Conservation (phyloP, 179 eudicot genomes). For the Actinidia arguta region DNA sequence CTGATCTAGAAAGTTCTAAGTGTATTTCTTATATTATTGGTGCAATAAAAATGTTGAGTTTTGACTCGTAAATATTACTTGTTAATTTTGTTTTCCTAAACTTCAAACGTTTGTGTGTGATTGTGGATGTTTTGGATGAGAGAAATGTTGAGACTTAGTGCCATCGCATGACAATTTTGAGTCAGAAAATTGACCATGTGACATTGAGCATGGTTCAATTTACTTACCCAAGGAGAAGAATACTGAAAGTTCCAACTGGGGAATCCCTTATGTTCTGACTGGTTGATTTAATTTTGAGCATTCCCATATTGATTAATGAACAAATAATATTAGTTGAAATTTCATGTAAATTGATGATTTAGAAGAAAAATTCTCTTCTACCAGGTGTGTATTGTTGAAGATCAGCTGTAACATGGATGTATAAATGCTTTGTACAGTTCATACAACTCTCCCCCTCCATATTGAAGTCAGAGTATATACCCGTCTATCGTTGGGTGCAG, state of each 20-base stretch:
- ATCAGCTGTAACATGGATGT: background rate
- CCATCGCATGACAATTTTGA: no score
- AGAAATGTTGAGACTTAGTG: no score
- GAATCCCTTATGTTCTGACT: background rate
- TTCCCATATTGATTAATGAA: no score
- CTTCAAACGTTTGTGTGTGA: no score
- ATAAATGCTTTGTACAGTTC: conserved; percentile 44
- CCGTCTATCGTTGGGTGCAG: conserved; percentile 83
- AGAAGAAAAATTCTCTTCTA: background rate
- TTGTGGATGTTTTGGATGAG: no score
- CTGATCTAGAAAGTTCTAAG: no score
- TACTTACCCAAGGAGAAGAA: background rate
- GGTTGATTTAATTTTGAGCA: background rate
- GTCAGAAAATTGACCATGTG: no score
- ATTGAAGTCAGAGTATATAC: conserved; percentile 64
- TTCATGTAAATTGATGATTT: background rate
- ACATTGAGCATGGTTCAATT: background rate
- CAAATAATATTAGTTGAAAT: background rate
- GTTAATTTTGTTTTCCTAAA: no score
- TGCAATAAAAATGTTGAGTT: no score
- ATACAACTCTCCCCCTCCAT: conserved; percentile 67
- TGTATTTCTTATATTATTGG: no score
- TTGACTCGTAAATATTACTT: no score
- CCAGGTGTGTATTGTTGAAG: background rate
- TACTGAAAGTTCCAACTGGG: background rate